Evolutionary conservation across 768 basidiomycete genomes (phyloP).

Genomic region (Suillus hirtellus): DNA sequence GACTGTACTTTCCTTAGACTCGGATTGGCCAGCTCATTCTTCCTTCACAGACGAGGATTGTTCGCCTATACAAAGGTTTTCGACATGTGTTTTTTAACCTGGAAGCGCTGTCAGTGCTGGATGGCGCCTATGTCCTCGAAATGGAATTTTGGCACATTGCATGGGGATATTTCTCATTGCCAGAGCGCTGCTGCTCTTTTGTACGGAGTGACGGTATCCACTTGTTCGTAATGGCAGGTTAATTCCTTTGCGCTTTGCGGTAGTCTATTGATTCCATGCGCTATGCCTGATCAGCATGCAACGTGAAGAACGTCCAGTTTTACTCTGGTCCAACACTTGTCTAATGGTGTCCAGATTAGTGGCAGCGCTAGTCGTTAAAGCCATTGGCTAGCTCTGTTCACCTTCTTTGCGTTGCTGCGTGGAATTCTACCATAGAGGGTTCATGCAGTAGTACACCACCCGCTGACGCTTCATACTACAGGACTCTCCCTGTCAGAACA

Average conservation of each 20-base stretch:
- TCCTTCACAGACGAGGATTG: not conserved
- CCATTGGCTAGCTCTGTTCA: not conserved
- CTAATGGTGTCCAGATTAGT: not conserved
- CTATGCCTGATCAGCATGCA: not conserved
- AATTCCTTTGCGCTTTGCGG: not conserved
- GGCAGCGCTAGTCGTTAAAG: not conserved
- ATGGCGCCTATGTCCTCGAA: not conserved
- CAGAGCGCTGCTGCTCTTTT: conserved; percentile 19
- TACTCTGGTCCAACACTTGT: not conserved
- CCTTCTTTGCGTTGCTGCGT: not conserved
- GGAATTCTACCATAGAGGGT: not conserved
- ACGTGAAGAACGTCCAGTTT: not conserved
- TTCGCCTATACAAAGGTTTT: not conserved
- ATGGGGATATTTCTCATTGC: not conserved
- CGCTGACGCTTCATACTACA: not conserved
- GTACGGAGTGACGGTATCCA: not conserved
- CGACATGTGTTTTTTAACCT: not conserved
- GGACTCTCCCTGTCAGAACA: not conserved
- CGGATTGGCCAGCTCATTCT: not conserved
- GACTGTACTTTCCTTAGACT: not conserved
- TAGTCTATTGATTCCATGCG: not conserved
- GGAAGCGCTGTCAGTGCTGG: not conserved
- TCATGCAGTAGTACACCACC: not conserved
- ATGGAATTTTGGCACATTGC: not conserved
- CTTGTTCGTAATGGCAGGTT: not conserved